Conservation (phyloP, 2,329 filamentous ascomycete species). For the Beauveria varroae region DNA sequence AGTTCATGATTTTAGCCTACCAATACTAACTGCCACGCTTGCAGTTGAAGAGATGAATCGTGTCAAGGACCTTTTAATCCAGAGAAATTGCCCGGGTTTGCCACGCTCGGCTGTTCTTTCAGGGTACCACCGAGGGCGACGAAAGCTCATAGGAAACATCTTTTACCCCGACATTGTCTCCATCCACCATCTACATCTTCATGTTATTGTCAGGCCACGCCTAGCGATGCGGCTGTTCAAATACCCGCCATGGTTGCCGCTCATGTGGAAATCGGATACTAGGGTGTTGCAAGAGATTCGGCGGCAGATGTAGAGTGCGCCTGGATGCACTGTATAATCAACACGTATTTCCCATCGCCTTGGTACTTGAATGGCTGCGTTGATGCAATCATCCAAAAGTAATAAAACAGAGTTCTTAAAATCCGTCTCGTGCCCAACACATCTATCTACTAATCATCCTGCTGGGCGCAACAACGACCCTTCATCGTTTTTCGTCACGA, state of each 20-base stretch:
- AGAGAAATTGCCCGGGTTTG: no score
- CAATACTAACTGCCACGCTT: not conserved
- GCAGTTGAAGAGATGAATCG: not conserved
- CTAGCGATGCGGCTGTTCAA: not conserved
- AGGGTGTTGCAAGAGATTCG: conserved; percentile 15
- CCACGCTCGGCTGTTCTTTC: not conserved
- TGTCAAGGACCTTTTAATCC: not conserved
- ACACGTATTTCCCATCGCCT: no score
- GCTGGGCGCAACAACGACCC: no score
- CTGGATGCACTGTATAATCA: no score
- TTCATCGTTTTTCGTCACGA: no score
- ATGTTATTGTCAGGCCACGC: conserved; percentile 10
- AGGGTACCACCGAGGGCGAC: not conserved
- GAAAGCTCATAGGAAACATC: not conserved
- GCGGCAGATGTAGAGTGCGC: no score
- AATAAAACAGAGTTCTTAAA: no score
- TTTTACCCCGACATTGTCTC: conserved; percentile 11
- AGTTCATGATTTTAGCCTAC: no score
- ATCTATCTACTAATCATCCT: no score
- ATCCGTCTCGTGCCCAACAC: no score
- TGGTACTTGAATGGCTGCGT: no score
- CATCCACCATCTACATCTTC: conserved; percentile 12
- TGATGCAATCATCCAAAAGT: no score
- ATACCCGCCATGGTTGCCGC: conserved; percentile 11
- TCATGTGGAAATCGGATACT: conserved; percentile 13